phyloP scores from a whole-genome alignment of 31 red algal genomes.

The Porphyra umbilicalis region DNA sequence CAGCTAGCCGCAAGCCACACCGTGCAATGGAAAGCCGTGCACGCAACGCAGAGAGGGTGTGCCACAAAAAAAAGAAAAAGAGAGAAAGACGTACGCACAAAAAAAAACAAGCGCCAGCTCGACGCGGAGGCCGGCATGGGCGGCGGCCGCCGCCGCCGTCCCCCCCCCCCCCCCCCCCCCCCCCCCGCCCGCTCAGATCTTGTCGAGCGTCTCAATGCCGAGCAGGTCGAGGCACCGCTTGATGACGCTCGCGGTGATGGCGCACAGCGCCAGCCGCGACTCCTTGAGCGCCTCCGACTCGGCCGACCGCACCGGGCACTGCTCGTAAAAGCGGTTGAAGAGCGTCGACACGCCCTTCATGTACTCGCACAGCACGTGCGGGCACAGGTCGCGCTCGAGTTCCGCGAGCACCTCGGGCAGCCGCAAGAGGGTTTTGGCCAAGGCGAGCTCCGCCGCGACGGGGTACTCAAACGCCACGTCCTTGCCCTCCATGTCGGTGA shows the following conservation, averaged over 20 bases:
- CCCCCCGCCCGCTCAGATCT: conserved; percentile 21
- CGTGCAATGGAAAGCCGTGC: too few relatives aligned
- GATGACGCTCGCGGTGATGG: conserved; percentile 68
- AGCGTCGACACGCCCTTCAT: conserved; percentile 61
- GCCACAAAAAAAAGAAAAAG: background rate
- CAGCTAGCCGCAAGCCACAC: too few relatives aligned
- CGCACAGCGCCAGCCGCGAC: conserved; percentile 74
- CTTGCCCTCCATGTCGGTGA: background rate
- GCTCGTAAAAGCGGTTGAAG: conserved; percentile 98
- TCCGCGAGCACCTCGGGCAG: conserved; percentile 73
- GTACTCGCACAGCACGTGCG: conserved; percentile 95
- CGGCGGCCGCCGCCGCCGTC: too few relatives aligned
- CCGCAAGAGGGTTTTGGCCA: conserved; percentile 61
- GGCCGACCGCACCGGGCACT: conserved; percentile 79
- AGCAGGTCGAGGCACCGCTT: conserved; percentile 68
- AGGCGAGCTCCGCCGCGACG: conserved; percentile 48
- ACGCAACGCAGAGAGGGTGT: too few relatives aligned
- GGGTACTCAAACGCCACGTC: conserved; percentile 50
- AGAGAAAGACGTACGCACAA: background rate
- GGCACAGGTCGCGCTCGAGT: conserved; percentile 79
- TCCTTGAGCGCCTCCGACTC: conserved; percentile 43
- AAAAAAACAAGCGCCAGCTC: too few relatives aligned
- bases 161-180: background rate
- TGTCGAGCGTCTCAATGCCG: conserved; percentile 77
- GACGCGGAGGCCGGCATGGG: too few relatives aligned